Conservation (phyloP, 306 rosid species). For the Clitoria ternatea region DNA sequence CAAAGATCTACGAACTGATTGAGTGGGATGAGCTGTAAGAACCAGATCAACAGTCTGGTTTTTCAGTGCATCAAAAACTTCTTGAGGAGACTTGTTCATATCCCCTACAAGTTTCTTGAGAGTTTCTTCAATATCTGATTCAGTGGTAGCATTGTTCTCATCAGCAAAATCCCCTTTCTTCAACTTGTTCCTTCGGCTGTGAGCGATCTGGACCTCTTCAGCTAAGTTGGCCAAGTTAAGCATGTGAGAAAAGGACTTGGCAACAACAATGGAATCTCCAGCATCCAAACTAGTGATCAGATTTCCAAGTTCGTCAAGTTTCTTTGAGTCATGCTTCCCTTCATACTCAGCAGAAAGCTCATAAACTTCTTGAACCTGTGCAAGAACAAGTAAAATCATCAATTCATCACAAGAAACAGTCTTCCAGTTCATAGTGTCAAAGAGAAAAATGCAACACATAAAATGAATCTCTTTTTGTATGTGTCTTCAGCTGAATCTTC, state of each 20-base stretch:
- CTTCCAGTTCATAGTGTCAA: neutral
- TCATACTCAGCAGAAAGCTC: conserved; percentile 95
- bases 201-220: conserved; percentile 92
- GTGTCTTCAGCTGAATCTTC: neutral
- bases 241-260: conserved; percentile 88
- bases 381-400: conserved; percentile 16
- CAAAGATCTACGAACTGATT: conserved; percentile 88
- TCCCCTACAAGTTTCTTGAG: conserved; percentile 69
- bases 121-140: conserved; percentile 92
- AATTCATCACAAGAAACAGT: neutral
- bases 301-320: conserved; percentile 75
- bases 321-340: conserved; percentile 65
- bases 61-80: conserved; percentile 80
- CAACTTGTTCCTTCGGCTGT: conserved; percentile 72
- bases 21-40: conserved; percentile 96
- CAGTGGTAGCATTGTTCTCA: conserved; percentile 82
- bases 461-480: neutral
- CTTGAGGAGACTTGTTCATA: conserved; percentile 74
- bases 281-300: conserved; percentile 84
- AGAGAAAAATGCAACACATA: neutral
- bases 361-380: conserved; percentile 80
- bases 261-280: conserved; percentile 86
- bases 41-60: conserved; percentile 94
- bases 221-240: conserved; percentile 96
- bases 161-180: conserved; percentile 80